Conservation (phyloP, 345 rosid genomes). For the Heritiera littoralis region DNA sequence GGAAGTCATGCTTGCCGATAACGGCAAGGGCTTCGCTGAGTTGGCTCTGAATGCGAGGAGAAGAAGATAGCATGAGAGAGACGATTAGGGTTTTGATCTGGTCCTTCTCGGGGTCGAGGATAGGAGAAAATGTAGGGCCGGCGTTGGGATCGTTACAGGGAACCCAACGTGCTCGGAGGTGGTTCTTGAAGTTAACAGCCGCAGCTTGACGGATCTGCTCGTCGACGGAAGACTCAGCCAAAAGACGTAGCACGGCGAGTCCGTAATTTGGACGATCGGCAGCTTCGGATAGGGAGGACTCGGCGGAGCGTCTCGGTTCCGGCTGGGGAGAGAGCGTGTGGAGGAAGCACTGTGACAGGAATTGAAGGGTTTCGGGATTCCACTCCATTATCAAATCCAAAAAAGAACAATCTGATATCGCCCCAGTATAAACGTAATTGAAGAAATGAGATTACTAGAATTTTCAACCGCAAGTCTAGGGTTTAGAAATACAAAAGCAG, state of each 20-base stretch:
- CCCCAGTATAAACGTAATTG: not conserved
- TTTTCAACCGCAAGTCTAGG: too few species aligned
- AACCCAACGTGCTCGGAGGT: slow-evolving; percentile 82
- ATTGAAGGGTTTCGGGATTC: slow-evolving; percentile 61
- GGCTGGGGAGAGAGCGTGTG: slow-evolving; percentile 74
- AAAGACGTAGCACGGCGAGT: slow-evolving; percentile 78
- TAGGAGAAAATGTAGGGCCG: slow-evolving; percentile 41
- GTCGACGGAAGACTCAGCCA: slow-evolving; percentile 67
- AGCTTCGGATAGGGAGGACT: slow-evolving; percentile 54
- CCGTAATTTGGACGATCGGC: slow-evolving; percentile 70
- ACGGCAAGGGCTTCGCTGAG: slow-evolving; percentile 85
- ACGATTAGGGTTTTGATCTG: slow-evolving; percentile 82
- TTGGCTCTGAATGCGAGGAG: slow-evolving; percentile 88
- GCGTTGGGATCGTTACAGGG: slow-evolving; percentile 42
- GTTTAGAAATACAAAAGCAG: too few species aligned
- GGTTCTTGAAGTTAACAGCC: slow-evolving; percentile 91
- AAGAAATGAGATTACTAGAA: not conserved
- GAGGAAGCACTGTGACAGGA: slow-evolving; percentile 81
- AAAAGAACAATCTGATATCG: not conserved
- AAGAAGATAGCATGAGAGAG: slow-evolving; percentile 73
- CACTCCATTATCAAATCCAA: slow-evolving; percentile 46
- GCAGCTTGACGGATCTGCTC: slow-evolving; percentile 94
- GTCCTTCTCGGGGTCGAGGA: slow-evolving; percentile 66
- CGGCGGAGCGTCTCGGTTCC: slow-evolving; percentile 89
- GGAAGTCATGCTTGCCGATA: slow-evolving; percentile 90